Evolutionary conservation across 208 protist species (phyloP).

Genomic region (Trichomonas vaginalis): DNA sequence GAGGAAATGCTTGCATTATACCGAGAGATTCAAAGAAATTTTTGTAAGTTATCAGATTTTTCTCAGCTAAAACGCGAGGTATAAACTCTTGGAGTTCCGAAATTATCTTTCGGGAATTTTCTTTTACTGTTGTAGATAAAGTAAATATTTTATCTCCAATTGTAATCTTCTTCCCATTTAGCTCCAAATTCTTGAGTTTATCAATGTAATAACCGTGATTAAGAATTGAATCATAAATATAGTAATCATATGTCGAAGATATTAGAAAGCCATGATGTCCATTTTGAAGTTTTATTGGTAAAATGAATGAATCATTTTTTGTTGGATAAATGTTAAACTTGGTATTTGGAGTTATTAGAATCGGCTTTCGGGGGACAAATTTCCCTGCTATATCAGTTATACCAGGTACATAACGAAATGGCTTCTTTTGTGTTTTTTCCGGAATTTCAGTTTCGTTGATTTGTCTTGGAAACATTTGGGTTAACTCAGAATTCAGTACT

Average conservation of each 20-base stretch:
- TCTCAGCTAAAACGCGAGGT: neutral
- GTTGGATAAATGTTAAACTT: neutral
- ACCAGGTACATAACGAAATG: neutral
- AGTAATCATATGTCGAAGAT: neutral
- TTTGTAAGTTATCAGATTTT: neutral
- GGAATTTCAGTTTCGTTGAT: neutral
- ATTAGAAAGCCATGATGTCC: neutral
- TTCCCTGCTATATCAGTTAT: neutral
- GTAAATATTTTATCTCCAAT: neutral
- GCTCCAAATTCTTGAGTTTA: neutral
- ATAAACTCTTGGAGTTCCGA: neutral
- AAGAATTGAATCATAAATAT: neutral
- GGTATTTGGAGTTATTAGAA: neutral
- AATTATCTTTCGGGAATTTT: neutral
- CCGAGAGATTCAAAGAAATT: neutral
- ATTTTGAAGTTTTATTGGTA: neutral
- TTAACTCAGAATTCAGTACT: neutral
- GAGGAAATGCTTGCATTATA: neutral
- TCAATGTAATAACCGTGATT: neutral
- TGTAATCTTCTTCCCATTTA: neutral
- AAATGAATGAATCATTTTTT: neutral
- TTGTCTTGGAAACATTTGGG: neutral
- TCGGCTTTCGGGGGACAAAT: neutral
- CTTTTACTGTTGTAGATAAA: neutral
- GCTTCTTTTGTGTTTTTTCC: neutral